These are phyloP conservation scores for Wickerhamiella parazyma DNA, from an alignment of 805 yeast species.

Conservation along the genomic window DNA sequence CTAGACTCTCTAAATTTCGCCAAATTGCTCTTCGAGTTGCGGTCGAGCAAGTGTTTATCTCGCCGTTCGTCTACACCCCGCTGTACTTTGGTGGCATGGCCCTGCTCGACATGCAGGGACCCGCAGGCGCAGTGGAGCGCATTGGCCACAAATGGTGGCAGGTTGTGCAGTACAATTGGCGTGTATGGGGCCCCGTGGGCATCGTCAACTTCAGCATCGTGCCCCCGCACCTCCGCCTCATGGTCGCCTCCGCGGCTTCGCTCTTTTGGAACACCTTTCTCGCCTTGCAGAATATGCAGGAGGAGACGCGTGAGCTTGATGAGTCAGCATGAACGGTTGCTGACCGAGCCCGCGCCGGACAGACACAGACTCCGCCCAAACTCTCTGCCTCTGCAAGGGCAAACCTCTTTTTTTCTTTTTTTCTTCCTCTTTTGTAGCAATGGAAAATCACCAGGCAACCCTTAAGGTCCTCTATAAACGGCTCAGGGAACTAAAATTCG, in stretches of 20 bases:
- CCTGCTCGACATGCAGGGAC: slow-evolving; percentile 41
- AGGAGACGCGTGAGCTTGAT: neutral
- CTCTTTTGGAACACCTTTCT: slow-evolving; percentile 76
- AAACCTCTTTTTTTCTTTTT: no score
- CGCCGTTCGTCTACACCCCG: slow-evolving; percentile 60
- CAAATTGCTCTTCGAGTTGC: slow-evolving; percentile 37
- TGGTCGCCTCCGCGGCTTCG: slow-evolving; percentile 56
- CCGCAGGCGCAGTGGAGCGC: slow-evolving; percentile 27
- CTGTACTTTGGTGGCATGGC: slow-evolving; percentile 58
- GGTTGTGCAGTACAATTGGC: slow-evolving; percentile 65
- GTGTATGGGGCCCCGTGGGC: slow-evolving; percentile 81
- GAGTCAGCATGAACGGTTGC: no score
- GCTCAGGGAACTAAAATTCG: no score
- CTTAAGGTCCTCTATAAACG: no score
- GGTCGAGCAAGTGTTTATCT: slow-evolving; percentile 61
- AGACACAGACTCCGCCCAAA: no score
- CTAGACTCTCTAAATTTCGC: slow-evolving; percentile 21
- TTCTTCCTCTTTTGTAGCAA: no score
- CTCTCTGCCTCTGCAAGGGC: no score
- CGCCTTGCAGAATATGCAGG: slow-evolving; percentile 37
- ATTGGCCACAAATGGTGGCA: slow-evolving; percentile 32
- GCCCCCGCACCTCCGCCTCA: slow-evolving; percentile 55
- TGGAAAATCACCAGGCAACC: no score
- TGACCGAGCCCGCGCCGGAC: no score
- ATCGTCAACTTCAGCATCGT: slow-evolving; percentile 53